Base-by-base conservation (phyloP, 2,329 filamentous ascomycete species). In the Verticillium zaregamsianum region DNA sequence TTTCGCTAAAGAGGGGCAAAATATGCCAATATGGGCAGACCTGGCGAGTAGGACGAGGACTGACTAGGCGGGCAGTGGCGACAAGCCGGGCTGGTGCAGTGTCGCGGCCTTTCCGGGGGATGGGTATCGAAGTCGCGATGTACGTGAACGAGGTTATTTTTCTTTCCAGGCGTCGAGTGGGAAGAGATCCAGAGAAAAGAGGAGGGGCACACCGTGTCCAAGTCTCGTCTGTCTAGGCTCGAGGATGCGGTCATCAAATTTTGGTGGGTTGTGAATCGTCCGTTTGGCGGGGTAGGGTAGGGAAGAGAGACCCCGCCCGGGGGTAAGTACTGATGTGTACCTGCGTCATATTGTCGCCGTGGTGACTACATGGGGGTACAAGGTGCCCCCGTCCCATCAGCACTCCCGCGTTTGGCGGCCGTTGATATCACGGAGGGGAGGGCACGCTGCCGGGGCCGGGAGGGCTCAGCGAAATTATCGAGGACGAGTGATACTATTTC, bases 241-340 rank as follows among this genome's bases (percentile, higher is more conserved):
- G 58, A 31, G 55, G 58, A 52, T 37, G 52, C 60, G 59, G 65
- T 66, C 64, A 66, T 63, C 64, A 57, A 63, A 66, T 64, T 65
- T 65, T 63, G 61, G 65, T 57, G 59, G 62, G 58, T 62, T 62
- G 58, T 66, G 62, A 66, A 60, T 59, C 62, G 64, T 32, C 59
- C 62, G 64, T 57, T 62, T 63, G 61, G 65, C 62, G 64, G 65
- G 65, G 65, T 61, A 62, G 58, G 58, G 58, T 59, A 59, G 39
- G 40, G 58, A 45, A 25, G 40, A 35, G 35, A 20, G 23, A 31
- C 45, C 58, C 58, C 58, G 45, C 58, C 33, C 40, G 40, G 45
- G 11, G 45, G 5, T 12, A 25, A 11, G 45, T 49, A 49, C 45
- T 23, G 9, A 12, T 11, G 45, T 49, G 23, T 11, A 11, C 8